Percentiles rank a stretch among this genome's conserved stretches.
These are phyloP conservation scores for Gossypium schwendimanii DNA, from an alignment of 441 rosid species.

Conservation along the genomic window DNA sequence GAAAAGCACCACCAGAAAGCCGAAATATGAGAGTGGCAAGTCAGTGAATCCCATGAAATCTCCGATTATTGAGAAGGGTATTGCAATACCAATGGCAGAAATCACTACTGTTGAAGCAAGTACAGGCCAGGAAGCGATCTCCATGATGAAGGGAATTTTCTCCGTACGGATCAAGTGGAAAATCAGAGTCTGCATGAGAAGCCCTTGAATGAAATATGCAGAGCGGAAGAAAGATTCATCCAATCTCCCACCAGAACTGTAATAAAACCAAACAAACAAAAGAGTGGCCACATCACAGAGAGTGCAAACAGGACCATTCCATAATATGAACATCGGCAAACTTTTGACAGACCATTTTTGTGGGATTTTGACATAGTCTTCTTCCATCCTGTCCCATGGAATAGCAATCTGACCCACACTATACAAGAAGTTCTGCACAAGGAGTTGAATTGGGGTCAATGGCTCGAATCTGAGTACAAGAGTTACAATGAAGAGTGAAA, in stretches of 20 bases:
- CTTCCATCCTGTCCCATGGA: slow-evolving; percentile 72
- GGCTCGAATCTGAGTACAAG: slow-evolving; percentile 47
- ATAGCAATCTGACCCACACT: slow-evolving; percentile 55
- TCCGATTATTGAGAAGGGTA: slow-evolving; percentile 42
- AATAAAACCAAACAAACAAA: slow-evolving; percentile 38
- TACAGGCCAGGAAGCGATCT: slow-evolving; percentile 58
- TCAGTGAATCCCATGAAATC: slow-evolving; percentile 28
- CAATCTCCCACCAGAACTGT: neutral
- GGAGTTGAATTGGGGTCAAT: slow-evolving; percentile 56
- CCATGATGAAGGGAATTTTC: slow-evolving; percentile 61
- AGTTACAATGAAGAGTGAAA: slow-evolving; percentile 55
- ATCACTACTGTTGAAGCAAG: slow-evolving; percentile 41
- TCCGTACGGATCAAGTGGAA: slow-evolving; percentile 61
- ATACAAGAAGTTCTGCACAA: slow-evolving; percentile 50
- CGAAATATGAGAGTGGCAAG: slow-evolving; percentile 48
- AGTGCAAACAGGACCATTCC: slow-evolving; percentile 60
- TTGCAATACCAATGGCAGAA: slow-evolving; percentile 48
- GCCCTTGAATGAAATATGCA: slow-evolving; percentile 60
- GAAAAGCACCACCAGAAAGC: slow-evolving; percentile 50
- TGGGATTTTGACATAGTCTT: slow-evolving; percentile 46
- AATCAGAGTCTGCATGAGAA: slow-evolving; percentile 60
- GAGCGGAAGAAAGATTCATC: slow-evolving; percentile 32
- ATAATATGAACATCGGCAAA: slow-evolving; percentile 46
- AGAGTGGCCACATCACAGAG: slow-evolving; percentile 43
- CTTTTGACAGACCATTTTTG: slow-evolving; percentile 43